Conservation (phyloP, 495 filamentous ascomycete species). For the Penicillium waksmanii region DNA sequence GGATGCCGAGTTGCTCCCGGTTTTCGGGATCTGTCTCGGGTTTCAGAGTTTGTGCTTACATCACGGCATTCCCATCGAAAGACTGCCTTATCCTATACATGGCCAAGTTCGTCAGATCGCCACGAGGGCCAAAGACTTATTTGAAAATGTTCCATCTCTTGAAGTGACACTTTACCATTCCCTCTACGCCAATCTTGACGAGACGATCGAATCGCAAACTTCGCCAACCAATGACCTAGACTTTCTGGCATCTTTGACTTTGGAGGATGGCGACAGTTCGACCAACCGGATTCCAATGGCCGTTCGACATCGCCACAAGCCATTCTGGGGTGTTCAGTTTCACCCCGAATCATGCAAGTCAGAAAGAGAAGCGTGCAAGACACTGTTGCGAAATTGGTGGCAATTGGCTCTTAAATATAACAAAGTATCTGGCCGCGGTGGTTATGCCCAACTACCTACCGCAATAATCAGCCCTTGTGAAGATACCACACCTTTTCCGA, state of each 20-base stretch:
- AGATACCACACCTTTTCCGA: conserved; percentile 29
- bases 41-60: conserved; percentile 80
- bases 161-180: conserved; percentile 89
- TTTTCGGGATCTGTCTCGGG: conserved; percentile 89
- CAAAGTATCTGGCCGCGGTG: conserved; percentile 37
- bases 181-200: conserved; percentile 62
- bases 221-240: conserved; percentile 27
- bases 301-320: conserved; percentile 67
- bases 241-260: conserved; percentile 42
- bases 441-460: conserved; percentile 29
- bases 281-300: conserved; percentile 70
- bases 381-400: conserved; percentile 81
- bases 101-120: conserved; percentile 72
- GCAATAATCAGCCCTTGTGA: conserved; percentile 30
- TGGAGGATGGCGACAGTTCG: conserved; percentile 19
- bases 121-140: conserved; percentile 56
- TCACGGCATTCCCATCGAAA: conserved; percentile 66
- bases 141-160: conserved; percentile 57
- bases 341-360: conserved; percentile 96
- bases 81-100: conserved; percentile 71
- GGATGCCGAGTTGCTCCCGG: conserved; percentile 62
- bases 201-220: background rate
- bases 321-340: conserved; percentile 92
- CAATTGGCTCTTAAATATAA: conserved; percentile 41
- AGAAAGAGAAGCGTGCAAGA: conserved; percentile 60